Evolutionary conservation across 2,329 filamentous ascomycete species (phyloP), one percentile per base, ranked within the genome.

Genomic region (Cercospora zeae-maydis): DNA sequence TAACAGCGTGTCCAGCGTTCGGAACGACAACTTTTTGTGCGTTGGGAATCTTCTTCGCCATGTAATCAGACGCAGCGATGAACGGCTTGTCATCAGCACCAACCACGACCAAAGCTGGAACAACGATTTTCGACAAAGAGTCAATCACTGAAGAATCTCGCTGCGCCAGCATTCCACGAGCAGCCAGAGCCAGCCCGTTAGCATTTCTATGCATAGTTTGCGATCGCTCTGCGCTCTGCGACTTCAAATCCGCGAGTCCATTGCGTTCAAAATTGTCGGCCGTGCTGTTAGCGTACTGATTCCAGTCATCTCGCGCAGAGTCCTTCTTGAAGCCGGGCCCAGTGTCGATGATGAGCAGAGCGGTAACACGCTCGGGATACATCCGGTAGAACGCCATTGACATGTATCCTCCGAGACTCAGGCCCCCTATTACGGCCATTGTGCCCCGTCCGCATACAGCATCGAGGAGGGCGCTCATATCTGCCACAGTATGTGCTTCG

Each of bases 341-440:
- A 11, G 71, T 71, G 58, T 70, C 70, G 58, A 71, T 73, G n/a
- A 73, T 71, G 39, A 72, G 58, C 14, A 73, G 59, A 9, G 65
- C 64, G n/a, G 54, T 63, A 1, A 71, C 67, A 4, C 67, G 61
- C 16, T 67, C 36, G 1, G 70, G 64, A 60, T 71, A 65, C 33
- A 65, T 63, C 10, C 65, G 63, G 33, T 70, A 69, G 59, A 71
- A 72, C 4, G 70, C 69, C 54, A 71, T 57, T 24, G 67, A 70
- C 70, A 72, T 71, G 52, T 72, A 72, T 10, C 71, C 70, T 14
- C 71, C 71, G 7, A 73, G 65, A 52, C 67, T 69, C 24, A 72
- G 58, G 14, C 71, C 69, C 16, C 71, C 70, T 9, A 73, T 63
- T 9, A 73, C 68, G 2, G 69, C 69, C 21, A 52, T 58, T 13